These are phyloP conservation scores for Collybia sordida DNA, from an alignment of 768 basidiomycete species.

Conservation along the genomic window DNA sequence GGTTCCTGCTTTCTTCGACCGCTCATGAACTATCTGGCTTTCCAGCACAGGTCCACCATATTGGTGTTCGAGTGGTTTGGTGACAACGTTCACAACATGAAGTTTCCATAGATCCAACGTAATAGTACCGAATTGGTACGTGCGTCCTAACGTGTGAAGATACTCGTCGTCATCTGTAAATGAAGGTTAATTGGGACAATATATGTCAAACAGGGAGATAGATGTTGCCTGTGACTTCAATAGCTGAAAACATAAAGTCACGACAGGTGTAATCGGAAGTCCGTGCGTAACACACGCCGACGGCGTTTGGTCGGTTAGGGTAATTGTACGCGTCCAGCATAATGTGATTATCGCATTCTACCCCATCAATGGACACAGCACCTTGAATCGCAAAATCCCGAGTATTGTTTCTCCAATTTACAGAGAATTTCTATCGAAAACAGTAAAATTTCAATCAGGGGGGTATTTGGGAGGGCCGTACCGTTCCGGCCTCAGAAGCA, in stretches of 20 bases:
- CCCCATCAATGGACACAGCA: conserved; percentile 21
- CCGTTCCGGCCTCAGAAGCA: conserved; percentile 21
- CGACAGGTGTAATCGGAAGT: conserved; percentile 28
- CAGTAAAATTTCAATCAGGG: not conserved
- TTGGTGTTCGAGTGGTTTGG: conserved; percentile 22
- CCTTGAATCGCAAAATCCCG: conserved; percentile 16
- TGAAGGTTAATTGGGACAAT: not conserved
- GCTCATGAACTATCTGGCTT: conserved; percentile 28
- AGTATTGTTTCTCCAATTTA: conserved; percentile 19
- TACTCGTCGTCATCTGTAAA: conserved; percentile 10
- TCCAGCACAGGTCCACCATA: conserved; percentile 23
- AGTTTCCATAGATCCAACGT: conserved; percentile 30
- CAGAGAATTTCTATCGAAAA: conserved; percentile 18
- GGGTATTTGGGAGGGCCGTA: not conserved
- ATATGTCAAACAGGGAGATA: not conserved
- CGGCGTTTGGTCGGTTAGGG: conserved; percentile 3
- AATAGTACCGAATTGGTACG: conserved; percentile 26
- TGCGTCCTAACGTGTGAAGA: conserved; percentile 12
- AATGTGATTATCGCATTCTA: conserved; percentile 20
- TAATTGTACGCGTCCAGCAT: conserved; percentile 15
- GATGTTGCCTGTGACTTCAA: conserved; percentile 20
- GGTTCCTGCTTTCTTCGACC: conserved; percentile 31
- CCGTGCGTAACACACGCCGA: conserved; percentile 21
- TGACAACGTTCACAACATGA: conserved; percentile 18
- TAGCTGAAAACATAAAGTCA: conserved; percentile 28